phyloP scores from a whole-genome alignment of 2,329 filamentous ascomycete species.

The Tolypocladium nubicola region DNA sequence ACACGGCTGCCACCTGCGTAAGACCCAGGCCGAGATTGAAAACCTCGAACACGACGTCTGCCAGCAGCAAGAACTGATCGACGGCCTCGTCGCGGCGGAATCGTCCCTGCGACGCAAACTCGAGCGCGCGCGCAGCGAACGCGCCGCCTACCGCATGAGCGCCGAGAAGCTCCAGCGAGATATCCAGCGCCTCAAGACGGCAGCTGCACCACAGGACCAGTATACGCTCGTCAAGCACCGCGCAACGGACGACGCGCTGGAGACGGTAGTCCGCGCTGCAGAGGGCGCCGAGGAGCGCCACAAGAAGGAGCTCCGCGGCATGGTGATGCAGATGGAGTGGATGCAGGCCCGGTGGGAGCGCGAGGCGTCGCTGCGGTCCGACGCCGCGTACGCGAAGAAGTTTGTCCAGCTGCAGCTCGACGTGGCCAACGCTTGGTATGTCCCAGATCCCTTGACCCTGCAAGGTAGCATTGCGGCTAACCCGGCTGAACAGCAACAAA shows the following conservation, averaged over 20 bases:
- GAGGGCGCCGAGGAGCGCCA: conserved; percentile 59
- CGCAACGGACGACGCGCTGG: conserved; percentile 40
- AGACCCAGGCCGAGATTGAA: conserved; percentile 53
- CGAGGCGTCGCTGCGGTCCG: conserved; percentile 69
- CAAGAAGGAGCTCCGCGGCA: conserved; percentile 65
- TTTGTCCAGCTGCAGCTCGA: conserved; percentile 72
- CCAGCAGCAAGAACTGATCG: conserved; percentile 57
- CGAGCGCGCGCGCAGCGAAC: conserved; percentile 57
- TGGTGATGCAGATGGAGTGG: conserved; percentile 86
- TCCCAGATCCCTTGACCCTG: neutral
- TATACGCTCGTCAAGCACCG: conserved; percentile 16
- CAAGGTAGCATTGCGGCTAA: neutral
- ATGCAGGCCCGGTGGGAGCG: conserved; percentile 71
- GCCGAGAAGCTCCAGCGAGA: conserved; percentile 45
- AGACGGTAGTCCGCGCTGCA: conserved; percentile 46
- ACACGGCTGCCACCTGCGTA: conserved; percentile 49
- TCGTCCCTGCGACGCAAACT: conserved; percentile 55
- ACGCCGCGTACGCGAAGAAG: conserved; percentile 78
- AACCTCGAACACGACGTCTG: conserved; percentile 62
- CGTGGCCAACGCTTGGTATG: conserved; percentile 76
- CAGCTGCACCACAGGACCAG: conserved; percentile 15
- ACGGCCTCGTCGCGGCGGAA: conserved; percentile 44
- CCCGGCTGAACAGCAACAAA: conserved; percentile 62
- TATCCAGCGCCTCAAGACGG: conserved; percentile 32
- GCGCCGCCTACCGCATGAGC: conserved; percentile 42